These are phyloP conservation scores for Tricholoma bakamatsutake DNA, from an alignment of 768 basidiomycete species.

Conservation along the genomic window DNA sequence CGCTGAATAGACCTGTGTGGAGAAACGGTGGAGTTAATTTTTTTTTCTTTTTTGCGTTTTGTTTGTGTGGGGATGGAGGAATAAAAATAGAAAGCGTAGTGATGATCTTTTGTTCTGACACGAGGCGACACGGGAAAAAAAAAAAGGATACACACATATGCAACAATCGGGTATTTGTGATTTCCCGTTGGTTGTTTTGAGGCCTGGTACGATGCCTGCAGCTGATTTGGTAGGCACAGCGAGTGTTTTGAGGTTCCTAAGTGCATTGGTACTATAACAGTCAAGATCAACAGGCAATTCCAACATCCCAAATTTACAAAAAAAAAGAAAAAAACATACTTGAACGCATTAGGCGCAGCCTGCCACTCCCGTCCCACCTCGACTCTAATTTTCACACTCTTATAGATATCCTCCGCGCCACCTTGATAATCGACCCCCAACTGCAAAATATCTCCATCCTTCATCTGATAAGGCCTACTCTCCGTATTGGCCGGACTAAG, in stretches of 20 bases:
- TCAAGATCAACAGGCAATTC: neutral
- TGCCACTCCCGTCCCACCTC: constrained; percentile 93
- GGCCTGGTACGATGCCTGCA: constrained; percentile 9
- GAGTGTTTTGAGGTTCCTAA: constrained; percentile 78
- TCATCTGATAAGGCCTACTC: constrained; percentile 68
- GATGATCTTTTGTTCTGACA: no score
- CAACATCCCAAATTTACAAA: neutral
- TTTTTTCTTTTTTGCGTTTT: no score
- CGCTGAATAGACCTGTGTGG: constrained; percentile 57
- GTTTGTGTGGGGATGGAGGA: no score
- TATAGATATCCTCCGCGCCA: constrained; percentile 93
- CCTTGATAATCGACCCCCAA: constrained; percentile 98
- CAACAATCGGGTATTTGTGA: constrained; percentile 76
- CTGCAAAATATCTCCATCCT: constrained; percentile 92
- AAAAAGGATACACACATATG: constrained; percentile 60
- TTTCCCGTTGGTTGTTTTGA: constrained; percentile 21
- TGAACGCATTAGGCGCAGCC: constrained; percentile 84
- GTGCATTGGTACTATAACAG: constrained; percentile 45
- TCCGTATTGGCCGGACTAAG: constrained; percentile 82
- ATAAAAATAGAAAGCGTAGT: no score
- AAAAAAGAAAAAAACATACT: constrained; percentile 33
- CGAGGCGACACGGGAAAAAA: neutral
- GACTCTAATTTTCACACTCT: constrained; percentile 92
- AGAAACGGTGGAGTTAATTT: neutral
- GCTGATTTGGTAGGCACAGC: constrained; percentile 28